phyloP scores from a whole-genome alignment of 371 early-diverging fungal species.

The Neoconidiobolus thromboides region DNA sequence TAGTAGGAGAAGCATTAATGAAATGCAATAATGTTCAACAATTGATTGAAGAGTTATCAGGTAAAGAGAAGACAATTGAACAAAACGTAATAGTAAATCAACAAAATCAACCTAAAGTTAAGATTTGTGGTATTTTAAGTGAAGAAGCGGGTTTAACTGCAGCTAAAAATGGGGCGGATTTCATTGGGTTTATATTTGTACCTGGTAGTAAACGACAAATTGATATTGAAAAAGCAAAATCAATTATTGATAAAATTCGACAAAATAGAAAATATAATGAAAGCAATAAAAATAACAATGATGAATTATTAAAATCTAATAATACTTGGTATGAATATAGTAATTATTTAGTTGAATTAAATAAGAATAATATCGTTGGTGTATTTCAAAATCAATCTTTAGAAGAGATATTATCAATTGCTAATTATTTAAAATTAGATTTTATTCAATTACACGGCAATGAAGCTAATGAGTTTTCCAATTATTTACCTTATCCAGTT shows the following conservation, averaged over 20 bases:
- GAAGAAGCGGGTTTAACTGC: constrained; percentile 65
- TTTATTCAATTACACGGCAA: constrained; percentile 84
- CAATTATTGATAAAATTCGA: constrained; percentile 42
- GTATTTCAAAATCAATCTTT: constrained; percentile 76
- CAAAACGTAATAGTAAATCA: neutral
- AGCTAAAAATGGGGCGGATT: constrained; percentile 61
- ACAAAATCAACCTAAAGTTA: constrained; percentile 30
- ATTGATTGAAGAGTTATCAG: constrained; percentile 51
- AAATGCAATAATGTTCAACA: constrained; percentile 45
- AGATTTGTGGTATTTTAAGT: constrained; percentile 78
- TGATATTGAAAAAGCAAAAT: constrained; percentile 27
- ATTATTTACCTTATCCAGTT: constrained; percentile 58
- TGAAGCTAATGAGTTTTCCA: constrained; percentile 40
- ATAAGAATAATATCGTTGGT: constrained; percentile 69
- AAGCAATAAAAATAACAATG: too few relatives aligned
- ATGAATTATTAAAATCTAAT: neutral
- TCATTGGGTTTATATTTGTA: constrained; percentile 85
- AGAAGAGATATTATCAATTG: constrained; percentile 51
- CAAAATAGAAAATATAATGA: neutral
- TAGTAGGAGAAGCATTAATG: constrained; percentile 94
- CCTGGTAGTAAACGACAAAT: constrained; percentile 40
- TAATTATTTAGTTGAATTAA: constrained; percentile 19
- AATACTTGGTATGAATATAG: constrained; percentile 39
- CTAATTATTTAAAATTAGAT: constrained; percentile 48
- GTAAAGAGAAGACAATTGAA: constrained; percentile 7